These are phyloP conservation scores for Stevia rebaudiana DNA, from an alignment of 140 eudicot species.

Conservation along the genomic window DNA sequence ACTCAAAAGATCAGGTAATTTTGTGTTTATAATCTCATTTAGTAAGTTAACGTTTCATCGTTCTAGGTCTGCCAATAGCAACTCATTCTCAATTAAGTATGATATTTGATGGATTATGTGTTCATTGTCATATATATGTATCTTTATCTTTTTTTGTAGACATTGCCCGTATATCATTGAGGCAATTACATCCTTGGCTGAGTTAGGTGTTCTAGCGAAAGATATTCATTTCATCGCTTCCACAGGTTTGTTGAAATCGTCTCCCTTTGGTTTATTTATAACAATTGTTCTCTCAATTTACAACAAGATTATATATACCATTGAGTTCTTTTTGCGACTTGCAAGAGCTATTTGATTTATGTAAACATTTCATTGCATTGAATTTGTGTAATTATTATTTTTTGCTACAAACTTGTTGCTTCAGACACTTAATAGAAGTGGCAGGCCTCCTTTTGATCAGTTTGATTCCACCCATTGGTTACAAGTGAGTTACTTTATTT, in stretches of 20 bases:
- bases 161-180: slow-evolving; percentile 74
- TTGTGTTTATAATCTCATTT: too few relatives aligned
- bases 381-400: neutral
- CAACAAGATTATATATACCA: neutral
- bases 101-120: too few relatives aligned
- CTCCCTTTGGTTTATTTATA: slow-evolving; percentile 6
- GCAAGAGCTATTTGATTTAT: neutral
- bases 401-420: slow-evolving; percentile 9
- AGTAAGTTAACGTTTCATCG: too few relatives aligned
- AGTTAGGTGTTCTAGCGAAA: slow-evolving; percentile 81
- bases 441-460: slow-evolving; percentile 86
- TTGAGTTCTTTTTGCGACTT: too few relatives aligned
- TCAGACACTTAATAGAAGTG: slow-evolving; percentile 81
- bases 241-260: slow-evolving; percentile 60
- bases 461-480: slow-evolving; percentile 83
- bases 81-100: too few relatives aligned
- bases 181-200: slow-evolving; percentile 87
- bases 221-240: slow-evolving; percentile 74
- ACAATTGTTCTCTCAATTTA: neutral
- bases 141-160: slow-evolving; percentile 33
- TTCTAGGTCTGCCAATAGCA: too few relatives aligned
- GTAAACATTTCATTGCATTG: neutral
- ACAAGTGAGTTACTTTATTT: slow-evolving; percentile 46
- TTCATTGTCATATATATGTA: too few relatives aligned
- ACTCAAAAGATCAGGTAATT: too few relatives aligned